A percentile compares a stretch with the other conserved stretches of the same genome.
phyloP scores from a whole-genome alignment of 2,329 filamentous ascomycete genomes.

The Botrytis byssoidea region DNA sequence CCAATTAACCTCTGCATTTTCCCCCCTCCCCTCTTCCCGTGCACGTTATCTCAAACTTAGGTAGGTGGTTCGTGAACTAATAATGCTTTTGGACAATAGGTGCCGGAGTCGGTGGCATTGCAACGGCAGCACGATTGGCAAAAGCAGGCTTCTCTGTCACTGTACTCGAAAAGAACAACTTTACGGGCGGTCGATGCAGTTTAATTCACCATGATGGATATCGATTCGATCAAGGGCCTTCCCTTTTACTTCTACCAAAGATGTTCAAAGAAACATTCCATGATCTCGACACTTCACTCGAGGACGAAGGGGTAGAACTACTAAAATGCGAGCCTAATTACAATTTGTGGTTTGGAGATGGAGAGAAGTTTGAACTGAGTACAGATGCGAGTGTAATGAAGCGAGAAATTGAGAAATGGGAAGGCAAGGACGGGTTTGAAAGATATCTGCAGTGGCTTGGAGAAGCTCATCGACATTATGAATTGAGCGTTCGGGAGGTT shows the following conservation, averaged over 20 bases:
- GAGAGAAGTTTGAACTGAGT: slow-evolving; percentile 60
- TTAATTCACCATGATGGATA: slow-evolving; percentile 60
- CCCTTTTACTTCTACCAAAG: slow-evolving; percentile 67
- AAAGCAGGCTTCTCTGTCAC: slow-evolving; percentile 71
- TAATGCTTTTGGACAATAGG: slow-evolving; percentile 44
- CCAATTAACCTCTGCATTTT: background rate
- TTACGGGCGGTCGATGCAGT: slow-evolving; percentile 70
- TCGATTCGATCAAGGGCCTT: slow-evolving; percentile 75
- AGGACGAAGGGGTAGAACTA: slow-evolving; percentile 64
- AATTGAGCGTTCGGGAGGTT: slow-evolving; percentile 64
- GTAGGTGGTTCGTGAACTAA: slow-evolving; percentile 9
- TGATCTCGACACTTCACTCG: slow-evolving; percentile 65
- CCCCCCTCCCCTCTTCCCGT: background rate
- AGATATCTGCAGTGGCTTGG: slow-evolving; percentile 65
- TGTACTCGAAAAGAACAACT: slow-evolving; percentile 73
- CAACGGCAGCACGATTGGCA: slow-evolving; percentile 69
- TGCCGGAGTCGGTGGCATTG: slow-evolving; percentile 69
- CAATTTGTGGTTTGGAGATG: slow-evolving; percentile 70
- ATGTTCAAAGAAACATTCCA: slow-evolving; percentile 68
- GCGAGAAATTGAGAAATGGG: slow-evolving; percentile 67
- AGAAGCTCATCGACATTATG: slow-evolving; percentile 69
- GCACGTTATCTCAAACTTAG: background rate
- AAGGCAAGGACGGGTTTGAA: slow-evolving; percentile 68
- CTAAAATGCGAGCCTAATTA: slow-evolving; percentile 76
- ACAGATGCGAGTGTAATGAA: slow-evolving; percentile 73